These are phyloP conservation scores for Lichtheimia corymbifera DNA, from an alignment of 371 early-diverging fungal genomes.

Conservation along the genomic window DNA sequence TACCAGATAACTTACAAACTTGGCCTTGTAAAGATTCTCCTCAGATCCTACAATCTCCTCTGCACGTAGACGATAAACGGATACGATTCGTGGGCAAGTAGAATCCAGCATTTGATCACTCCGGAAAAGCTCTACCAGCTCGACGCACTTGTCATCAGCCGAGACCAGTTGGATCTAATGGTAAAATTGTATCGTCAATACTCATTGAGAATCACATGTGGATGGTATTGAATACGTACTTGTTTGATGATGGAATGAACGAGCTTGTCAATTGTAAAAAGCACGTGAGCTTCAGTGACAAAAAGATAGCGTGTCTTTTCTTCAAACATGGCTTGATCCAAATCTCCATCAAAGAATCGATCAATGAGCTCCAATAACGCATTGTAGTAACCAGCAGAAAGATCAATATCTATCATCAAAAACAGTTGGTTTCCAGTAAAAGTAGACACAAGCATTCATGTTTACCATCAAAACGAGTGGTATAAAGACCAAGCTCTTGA, in stretches of 20 bases:
- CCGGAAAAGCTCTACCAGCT: slow-evolving; percentile 37
- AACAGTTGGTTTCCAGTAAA: not conserved
- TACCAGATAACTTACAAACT: slow-evolving; percentile 66
- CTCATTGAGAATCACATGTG: too few relatives aligned
- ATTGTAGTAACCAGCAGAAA: slow-evolving; percentile 67
- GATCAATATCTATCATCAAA: slow-evolving; percentile 43
- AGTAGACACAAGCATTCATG: not conserved
- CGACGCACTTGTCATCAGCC: slow-evolving; percentile 44
- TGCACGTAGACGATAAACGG: slow-evolving; percentile 81
- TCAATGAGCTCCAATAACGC: slow-evolving; percentile 76
- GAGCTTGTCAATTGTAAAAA: slow-evolving; percentile 89
- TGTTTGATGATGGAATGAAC: slow-evolving; percentile 79
- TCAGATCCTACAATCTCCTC: slow-evolving; percentile 78
- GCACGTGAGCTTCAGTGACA: slow-evolving; percentile 82
- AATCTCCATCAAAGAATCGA: slow-evolving; percentile 78
- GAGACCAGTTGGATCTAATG: slow-evolving; percentile 45
- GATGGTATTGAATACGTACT: slow-evolving; percentile 37
- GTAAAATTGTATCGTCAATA: not conserved
- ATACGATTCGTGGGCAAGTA: slow-evolving; percentile 23
- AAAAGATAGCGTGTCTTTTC: slow-evolving; percentile 87
- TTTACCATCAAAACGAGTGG: slow-evolving; percentile 54
- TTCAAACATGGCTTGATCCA: slow-evolving; percentile 89
- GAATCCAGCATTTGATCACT: slow-evolving; percentile 26
- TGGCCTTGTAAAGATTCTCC: slow-evolving; percentile 84
- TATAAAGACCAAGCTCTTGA: slow-evolving; percentile 76